Conservation (phyloP, 2,329 filamentous ascomycete genomes). For the Paracoccidioides brasiliensis region DNA sequence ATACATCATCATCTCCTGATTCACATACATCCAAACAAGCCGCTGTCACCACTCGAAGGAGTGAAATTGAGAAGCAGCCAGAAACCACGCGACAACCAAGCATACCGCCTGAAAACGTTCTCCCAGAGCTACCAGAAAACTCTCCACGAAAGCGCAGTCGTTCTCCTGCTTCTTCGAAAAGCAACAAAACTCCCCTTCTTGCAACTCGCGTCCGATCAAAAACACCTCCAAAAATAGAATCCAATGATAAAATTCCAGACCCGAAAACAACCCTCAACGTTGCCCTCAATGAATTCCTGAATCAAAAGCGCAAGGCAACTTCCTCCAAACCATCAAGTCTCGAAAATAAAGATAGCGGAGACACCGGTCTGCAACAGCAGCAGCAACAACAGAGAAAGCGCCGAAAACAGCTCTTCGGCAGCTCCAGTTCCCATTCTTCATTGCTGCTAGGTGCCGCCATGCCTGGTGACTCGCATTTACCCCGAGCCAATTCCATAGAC, state of each 20-base stretch:
- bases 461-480: slow-evolving; percentile 12
- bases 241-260: not conserved
- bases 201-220: not conserved
- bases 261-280: slow-evolving; percentile 6
- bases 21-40: not conserved
- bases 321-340: slow-evolving; percentile 17
- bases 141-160: slow-evolving; percentile 10
- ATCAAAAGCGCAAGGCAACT: slow-evolving; percentile 25
- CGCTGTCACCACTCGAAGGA: not conserved
- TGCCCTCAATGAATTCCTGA: slow-evolving; percentile 30
- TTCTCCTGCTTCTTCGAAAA: slow-evolving; percentile 15
- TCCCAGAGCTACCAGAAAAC: slow-evolving; percentile 11
- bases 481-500: slow-evolving; percentile 38
- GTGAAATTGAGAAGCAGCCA: not conserved
- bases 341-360: slow-evolving; percentile 11
- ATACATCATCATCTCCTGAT: not conserved
- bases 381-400: slow-evolving; percentile 9
- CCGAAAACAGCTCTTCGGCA: slow-evolving; percentile 29
- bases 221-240: not conserved
- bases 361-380: slow-evolving; percentile 4
- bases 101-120: slow-evolving; percentile 1
- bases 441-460: slow-evolving; percentile 11
- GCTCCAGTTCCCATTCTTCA: slow-evolving; percentile 30
- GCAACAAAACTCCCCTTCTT: not conserved
- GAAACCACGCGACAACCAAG: not conserved